phyloP scores from a whole-genome alignment of 2,329 filamentous ascomycete genomes.

The Penicillium palitans region DNA sequence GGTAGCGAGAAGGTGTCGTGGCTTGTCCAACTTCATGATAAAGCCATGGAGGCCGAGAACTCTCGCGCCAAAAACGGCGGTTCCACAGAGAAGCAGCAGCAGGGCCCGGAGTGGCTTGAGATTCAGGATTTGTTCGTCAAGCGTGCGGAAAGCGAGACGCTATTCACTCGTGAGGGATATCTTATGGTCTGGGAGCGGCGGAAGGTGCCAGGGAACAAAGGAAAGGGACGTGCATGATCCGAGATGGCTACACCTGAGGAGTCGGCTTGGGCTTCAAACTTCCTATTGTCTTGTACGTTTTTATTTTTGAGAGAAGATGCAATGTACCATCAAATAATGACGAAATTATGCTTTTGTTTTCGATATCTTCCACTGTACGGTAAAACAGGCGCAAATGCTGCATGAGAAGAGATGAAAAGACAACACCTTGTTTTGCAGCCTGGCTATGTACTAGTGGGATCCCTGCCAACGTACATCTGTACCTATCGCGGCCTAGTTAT shows the following conservation, averaged over 20 bases:
- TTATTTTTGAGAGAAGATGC: neutral
- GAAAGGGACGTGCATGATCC: constrained; percentile 29
- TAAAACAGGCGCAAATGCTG: neutral
- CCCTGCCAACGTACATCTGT: too few relatives aligned
- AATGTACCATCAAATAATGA: constrained; percentile 19
- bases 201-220: constrained; percentile 49
- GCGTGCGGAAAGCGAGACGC: constrained; percentile 79
- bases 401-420: neutral
- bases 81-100: constrained; percentile 34
- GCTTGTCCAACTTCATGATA: constrained; percentile 87
- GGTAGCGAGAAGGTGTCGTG: constrained; percentile 91
- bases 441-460: neutral
- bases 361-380: neutral
- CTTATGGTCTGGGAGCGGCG: constrained; percentile 94
- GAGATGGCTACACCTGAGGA: neutral
- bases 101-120: constrained; percentile 80
- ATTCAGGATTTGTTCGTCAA: constrained; percentile 94
- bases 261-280: neutral
- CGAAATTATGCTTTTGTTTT: constrained; percentile 9
- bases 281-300: neutral
- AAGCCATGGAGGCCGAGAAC: constrained; percentile 55
- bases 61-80: constrained; percentile 28
- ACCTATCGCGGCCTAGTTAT: too few relatives aligned
- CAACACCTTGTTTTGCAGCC: neutral
- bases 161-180: constrained; percentile 93